Evolutionary conservation across 225 moss, liverwort and hornwort genomes (phyloP).

Genomic region (Lunularia cruciata): DNA sequence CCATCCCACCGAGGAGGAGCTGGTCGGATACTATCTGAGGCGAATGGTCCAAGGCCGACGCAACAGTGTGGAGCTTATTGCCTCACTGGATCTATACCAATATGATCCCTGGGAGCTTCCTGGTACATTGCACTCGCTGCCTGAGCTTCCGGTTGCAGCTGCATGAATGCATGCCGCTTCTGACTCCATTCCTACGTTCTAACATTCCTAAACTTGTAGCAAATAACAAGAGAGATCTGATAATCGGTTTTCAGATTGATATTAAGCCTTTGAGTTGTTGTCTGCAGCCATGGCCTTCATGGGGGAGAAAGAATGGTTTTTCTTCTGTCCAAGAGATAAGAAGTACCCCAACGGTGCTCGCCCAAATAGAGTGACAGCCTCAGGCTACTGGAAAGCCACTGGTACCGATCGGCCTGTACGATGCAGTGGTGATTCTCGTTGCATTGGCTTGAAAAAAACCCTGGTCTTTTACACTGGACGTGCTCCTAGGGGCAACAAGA

Average conservation of each 20-base stretch:
- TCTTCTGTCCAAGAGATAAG: constrained; percentile 69
- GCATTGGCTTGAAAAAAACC: constrained; percentile 72
- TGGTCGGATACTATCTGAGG: constrained; percentile 44
- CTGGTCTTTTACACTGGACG: constrained; percentile 72
- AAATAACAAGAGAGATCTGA: too few species aligned
- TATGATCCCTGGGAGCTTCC: constrained; percentile 51
- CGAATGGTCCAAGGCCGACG: constrained; percentile 42
- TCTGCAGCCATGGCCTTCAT: constrained; percentile 61
- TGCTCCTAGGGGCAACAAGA: constrained; percentile 60
- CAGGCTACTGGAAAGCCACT: constrained; percentile 83
- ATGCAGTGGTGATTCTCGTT: constrained; percentile 42
- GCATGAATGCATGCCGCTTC: too few species aligned
- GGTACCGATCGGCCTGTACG: constrained; percentile 67
- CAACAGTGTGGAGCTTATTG: constrained; percentile 42
- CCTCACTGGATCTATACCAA: constrained; percentile 40
- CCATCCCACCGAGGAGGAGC: constrained; percentile 51
- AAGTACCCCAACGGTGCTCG: constrained; percentile 75
- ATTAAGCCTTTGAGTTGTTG: background rate
- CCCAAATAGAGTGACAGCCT: constrained; percentile 64
- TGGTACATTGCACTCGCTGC: constrained; percentile 17
- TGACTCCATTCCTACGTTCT: too few species aligned
- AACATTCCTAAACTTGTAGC: too few species aligned
- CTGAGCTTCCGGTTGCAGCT: background rate
- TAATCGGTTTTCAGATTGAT: background rate
- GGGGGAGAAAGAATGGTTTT: constrained; percentile 72